Percentiles rank a stretch among this genome's conserved stretches.
Evolutionary conservation across 768 basidiomycete genomes (phyloP).

Genomic region (Psilocybe cubensis): DNA sequence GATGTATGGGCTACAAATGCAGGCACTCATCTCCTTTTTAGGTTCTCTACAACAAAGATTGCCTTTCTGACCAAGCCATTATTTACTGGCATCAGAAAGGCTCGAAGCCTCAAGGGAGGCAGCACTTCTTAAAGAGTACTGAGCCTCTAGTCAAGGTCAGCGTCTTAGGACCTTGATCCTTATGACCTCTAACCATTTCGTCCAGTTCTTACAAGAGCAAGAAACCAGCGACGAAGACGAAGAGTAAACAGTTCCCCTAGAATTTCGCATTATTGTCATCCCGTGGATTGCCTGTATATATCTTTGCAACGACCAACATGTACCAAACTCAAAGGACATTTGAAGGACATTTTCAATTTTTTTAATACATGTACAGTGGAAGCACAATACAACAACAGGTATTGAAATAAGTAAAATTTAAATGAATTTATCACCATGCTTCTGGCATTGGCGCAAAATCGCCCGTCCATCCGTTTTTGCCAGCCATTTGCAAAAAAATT

Average conservation of each 20-base stretch:
- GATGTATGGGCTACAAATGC: neutral
- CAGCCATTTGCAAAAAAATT: conserved; percentile 80
- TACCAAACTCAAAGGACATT: neutral
- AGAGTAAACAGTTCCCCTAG: conserved; percentile 27
- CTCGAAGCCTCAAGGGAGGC: conserved; percentile 91
- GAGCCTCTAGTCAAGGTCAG: conserved; percentile 84
- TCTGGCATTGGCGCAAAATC: conserved; percentile 81
- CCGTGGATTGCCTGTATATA: conserved; percentile 17
- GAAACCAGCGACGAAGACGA: conserved; percentile 79
- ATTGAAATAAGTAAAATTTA: conserved; percentile 5
- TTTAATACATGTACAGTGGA: neutral
- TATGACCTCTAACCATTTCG: conserved; percentile 7
- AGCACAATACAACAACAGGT: conserved; percentile 1
- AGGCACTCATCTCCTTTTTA: conserved; percentile 29
- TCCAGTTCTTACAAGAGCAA: conserved; percentile 90
- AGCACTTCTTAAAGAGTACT: conserved; percentile 91
- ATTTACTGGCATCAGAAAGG: conserved; percentile 99
- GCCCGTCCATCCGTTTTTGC: conserved; percentile 74
- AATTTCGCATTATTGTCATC: conserved; percentile 14
- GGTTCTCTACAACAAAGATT: conserved; percentile 96
- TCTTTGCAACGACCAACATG: conserved; percentile 8
- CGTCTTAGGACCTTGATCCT: neutral
- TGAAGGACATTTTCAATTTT: neutral
- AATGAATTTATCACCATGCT: conserved; percentile 63
- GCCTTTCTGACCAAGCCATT: conserved; percentile 94